Evolutionary conservation across 1,284 basidiomycete genomes (phyloP).

Genomic region (Naganishia albida): DNA sequence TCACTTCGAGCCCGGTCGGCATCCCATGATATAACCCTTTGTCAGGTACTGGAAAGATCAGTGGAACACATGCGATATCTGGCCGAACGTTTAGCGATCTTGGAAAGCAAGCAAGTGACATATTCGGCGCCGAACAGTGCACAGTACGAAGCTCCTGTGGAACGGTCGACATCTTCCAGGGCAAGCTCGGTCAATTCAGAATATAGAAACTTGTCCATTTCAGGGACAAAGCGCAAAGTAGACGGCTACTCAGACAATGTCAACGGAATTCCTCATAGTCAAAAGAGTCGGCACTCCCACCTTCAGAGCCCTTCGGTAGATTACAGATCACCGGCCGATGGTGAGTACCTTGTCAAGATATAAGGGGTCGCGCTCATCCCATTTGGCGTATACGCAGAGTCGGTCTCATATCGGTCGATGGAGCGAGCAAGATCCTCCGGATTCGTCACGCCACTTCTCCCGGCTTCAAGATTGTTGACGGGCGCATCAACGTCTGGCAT

Average conservation of each 20-base stretch:
- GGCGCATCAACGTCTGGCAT: neutral
- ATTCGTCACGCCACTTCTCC: conserved; percentile 9
- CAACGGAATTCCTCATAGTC: neutral
- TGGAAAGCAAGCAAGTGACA: conserved; percentile 15
- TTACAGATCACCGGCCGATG: neutral
- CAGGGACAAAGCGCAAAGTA: conserved; percentile 12
- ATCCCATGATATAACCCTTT: neutral
- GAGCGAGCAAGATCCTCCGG: neutral
- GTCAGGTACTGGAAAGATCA: conserved; percentile 50
- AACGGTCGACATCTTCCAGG: neutral
- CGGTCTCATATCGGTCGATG: neutral
- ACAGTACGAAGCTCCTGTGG: no score
- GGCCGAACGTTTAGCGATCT: conserved; percentile 1
- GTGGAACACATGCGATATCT: conserved; percentile 50
- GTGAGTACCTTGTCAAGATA: neutral
- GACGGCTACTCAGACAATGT: neutral
- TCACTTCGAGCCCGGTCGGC: no score
- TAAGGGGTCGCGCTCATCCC: no score
- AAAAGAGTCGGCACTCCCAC: neutral
- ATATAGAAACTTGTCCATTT: neutral
- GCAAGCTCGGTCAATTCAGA: neutral
- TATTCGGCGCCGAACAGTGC: neutral
- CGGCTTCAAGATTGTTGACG: conserved; percentile 4
- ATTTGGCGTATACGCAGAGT: neutral
- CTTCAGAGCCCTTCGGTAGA: neutral